A percentile compares a stretch with the other conserved stretches of the same genome.
phyloP scores from a whole-genome alignment of 129 eudicot genomes.

The Centella asiatica region DNA sequence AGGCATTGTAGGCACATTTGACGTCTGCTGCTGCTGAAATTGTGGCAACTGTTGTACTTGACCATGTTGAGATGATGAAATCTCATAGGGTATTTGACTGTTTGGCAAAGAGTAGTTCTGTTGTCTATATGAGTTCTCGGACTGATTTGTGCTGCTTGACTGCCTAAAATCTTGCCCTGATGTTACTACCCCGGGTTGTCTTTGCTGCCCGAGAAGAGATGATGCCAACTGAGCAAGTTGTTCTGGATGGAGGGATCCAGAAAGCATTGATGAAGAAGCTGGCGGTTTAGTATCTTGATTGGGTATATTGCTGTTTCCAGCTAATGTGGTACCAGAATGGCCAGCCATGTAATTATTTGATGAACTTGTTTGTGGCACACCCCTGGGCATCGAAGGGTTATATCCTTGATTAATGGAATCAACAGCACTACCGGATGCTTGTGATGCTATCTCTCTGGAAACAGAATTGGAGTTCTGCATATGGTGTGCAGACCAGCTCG shows the following conservation, averaged over 20 bases:
- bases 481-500: slow-evolving; percentile 30
- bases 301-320: slow-evolving; percentile 17
- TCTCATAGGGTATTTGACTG: slow-evolving; percentile 32
- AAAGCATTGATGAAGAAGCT: slow-evolving; percentile 26
- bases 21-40: slow-evolving; percentile 46
- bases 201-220: slow-evolving; percentile 57
- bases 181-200: slow-evolving; percentile 40
- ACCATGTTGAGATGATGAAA: slow-evolving; percentile 30
- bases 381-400: slow-evolving; percentile 25
- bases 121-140: slow-evolving; percentile 32
- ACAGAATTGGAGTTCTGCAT: slow-evolving; percentile 26
- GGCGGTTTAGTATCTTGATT: slow-evolving; percentile 6
- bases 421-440: slow-evolving; percentile 19
- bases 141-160: slow-evolving; percentile 15
- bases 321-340: slow-evolving; percentile 14
- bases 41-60: slow-evolving; percentile 44
- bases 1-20: slow-evolving; percentile 18
- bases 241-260: slow-evolving; percentile 42
- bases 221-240: slow-evolving; percentile 64
- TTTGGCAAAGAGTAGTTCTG: slow-evolving; percentile 28
- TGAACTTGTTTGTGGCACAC: slow-evolving; percentile 20
- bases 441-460: slow-evolving; percentile 23
- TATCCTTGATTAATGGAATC: slow-evolving; percentile 24
- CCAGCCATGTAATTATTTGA: slow-evolving; percentile 28
- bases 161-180: slow-evolving; percentile 41